These are phyloP conservation scores for Lentinula raphanica DNA, from an alignment of 768 basidiomycete genomes.

Conservation along the genomic window DNA sequence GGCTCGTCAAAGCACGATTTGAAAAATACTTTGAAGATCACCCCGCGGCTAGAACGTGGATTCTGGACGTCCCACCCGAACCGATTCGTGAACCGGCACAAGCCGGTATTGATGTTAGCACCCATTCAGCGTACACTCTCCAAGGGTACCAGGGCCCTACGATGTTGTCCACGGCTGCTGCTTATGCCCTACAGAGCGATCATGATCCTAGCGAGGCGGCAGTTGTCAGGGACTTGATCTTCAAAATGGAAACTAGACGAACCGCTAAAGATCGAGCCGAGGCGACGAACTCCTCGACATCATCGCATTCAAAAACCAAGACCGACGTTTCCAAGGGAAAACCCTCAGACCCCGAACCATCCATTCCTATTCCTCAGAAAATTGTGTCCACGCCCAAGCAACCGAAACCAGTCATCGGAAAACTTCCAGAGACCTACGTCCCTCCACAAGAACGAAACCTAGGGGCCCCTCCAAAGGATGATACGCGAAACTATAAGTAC, in stretches of 20 bases:
- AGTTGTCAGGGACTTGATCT: background rate
- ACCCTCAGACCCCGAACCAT: background rate
- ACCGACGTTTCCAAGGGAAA: background rate
- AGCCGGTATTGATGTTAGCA: background rate
- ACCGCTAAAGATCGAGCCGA: background rate
- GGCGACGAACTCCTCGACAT: background rate
- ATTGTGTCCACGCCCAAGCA: background rate
- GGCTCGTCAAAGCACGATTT: background rate
- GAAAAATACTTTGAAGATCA: background rate
- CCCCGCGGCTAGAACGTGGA: background rate
- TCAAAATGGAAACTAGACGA: background rate
- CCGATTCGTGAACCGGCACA: no score
- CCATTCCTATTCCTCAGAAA: background rate
- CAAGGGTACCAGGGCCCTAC: background rate
- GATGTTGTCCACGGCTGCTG: background rate
- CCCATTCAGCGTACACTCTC: background rate
- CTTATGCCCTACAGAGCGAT: no score
- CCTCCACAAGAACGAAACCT: background rate
- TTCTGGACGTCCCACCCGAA: background rate
- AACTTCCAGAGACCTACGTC: background rate
- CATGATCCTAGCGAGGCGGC: background rate
- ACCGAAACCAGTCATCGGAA: background rate
- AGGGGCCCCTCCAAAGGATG: background rate
- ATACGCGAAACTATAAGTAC: background rate
- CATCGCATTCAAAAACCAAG: background rate